Evolutionary conservation across 345 rosid genomes (phyloP).

Genomic region (Bruguiera sexangula): DNA sequence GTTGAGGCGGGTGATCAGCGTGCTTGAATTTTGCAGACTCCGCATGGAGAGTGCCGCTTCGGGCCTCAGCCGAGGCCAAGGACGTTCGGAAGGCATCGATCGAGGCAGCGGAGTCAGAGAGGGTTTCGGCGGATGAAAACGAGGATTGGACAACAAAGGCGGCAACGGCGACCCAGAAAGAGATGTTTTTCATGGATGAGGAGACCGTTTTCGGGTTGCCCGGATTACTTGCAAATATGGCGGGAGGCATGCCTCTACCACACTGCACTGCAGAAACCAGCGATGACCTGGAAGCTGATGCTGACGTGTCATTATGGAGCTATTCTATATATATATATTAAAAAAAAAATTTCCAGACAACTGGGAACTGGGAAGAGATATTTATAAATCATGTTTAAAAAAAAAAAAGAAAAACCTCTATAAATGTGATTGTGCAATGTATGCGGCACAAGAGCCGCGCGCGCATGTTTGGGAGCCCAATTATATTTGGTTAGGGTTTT

Average conservation of each 20-base stretch:
- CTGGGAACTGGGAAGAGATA: too few relatives aligned
- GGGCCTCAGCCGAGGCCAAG: slow-evolving; percentile 50
- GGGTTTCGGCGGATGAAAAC: not conserved
- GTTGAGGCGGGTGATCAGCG: slow-evolving; percentile 64
- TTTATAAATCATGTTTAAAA: too few relatives aligned
- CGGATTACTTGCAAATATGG: slow-evolving; percentile 55
- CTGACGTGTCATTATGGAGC: slow-evolving; percentile 60
- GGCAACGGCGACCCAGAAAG: slow-evolving; percentile 2
- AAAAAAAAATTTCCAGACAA: too few relatives aligned
- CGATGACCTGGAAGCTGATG: slow-evolving; percentile 33
- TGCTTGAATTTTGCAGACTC: slow-evolving; percentile 92
- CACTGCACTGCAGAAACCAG: slow-evolving; percentile 19
- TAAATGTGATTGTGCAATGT: too few relatives aligned
- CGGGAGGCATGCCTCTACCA: slow-evolving; percentile 80
- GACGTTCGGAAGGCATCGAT: slow-evolving; percentile 76
- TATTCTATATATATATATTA: slow-evolving; percentile 3
- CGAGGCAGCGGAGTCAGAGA: slow-evolving; percentile 33
- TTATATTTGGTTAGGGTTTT: too few relatives aligned
- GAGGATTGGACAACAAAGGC: not conserved
- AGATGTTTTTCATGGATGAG: slow-evolving; percentile 47
- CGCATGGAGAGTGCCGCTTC: slow-evolving; percentile 58
- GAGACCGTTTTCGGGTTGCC: slow-evolving; percentile 67
- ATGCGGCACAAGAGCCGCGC: too few relatives aligned
- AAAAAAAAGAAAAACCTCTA: too few relatives aligned
- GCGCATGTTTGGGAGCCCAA: too few relatives aligned